Base-by-base conservation (phyloP, 2,329 filamentous ascomycete species). In the Trichoderma sp. region DNA sequence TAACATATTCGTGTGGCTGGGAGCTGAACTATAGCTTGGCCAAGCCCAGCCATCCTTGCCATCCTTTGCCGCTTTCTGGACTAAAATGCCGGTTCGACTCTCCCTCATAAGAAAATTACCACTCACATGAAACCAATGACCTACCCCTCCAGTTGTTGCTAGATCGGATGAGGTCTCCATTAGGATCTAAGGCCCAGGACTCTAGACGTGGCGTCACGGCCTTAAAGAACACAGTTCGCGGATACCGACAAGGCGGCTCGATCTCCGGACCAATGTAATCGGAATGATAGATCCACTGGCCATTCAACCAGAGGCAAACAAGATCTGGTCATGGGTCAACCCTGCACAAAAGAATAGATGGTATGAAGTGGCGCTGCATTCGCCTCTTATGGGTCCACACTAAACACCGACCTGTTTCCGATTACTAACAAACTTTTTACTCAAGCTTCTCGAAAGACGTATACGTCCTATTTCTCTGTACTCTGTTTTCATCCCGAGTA, bases 291-390 rank as follows among this genome's bases (percentile, higher is more conserved):
- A 13, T 14, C 28, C 43, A 51, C 43, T 77, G 86, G n/a, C 87
- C 8, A 87, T 64, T 85, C 85, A 0, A 87, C 72, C 75, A 84
- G 66, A 55, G 7, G 43, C 24, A 6, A 16, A 4, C 11, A 43
- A 18, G 26, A 65, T 26, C 59, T 37, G n/a, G 18, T 39, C 30
- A 11, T 39, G 28, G n/a, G 8, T 55, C 43, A 51, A 5, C 11
- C 37, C 6, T 14, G 18, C 10, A 21, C 7, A 34, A 34, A 7
- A 21, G 18, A 13, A 49, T 26, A 60, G 39, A 49, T 37, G 11
- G 21, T n/a, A 39, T 60, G 58, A 24, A n/a, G 37, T 28, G 13
- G 16, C 43, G 32, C 28, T 34, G 16, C 18, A 61, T 51, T 49
- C 11, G 43, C 18, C n/a, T 61, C n/a, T n/a, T 13, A 8, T 3